Evolutionary conservation across 1,284 basidiomycete species (phyloP).

Genomic region (Ceratobasidium sp.): DNA sequence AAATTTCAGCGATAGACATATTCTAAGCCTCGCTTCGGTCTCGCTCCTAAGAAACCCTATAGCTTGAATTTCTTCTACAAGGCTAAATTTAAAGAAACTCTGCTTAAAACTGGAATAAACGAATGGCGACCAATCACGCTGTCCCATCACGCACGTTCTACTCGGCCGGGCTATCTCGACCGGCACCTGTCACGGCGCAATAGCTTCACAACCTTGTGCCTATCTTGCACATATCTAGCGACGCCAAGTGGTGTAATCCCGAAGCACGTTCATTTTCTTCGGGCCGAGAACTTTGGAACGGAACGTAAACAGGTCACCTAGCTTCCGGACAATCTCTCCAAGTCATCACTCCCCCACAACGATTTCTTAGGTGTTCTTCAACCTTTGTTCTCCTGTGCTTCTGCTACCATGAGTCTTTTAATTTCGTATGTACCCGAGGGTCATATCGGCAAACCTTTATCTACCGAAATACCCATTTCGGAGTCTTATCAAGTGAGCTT

Average conservation of each 20-base stretch:
- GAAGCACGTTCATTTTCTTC: not conserved
- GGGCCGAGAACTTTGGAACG: not conserved
- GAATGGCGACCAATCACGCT: slow-evolving; percentile 16
- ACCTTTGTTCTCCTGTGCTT: not conserved
- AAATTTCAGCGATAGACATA: too few species aligned
- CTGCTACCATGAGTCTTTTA: slow-evolving; percentile 29
- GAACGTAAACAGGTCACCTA: not conserved
- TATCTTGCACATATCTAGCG: not conserved
- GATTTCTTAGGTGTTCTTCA: not conserved
- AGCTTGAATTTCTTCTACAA: too few species aligned
- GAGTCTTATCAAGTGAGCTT: slow-evolving; percentile 32
- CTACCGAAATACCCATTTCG: not conserved
- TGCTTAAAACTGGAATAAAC: too few species aligned
- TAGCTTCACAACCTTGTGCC: not conserved
- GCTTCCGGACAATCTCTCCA: not conserved
- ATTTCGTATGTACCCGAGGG: slow-evolving; percentile 28
- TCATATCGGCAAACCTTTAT: not conserved
- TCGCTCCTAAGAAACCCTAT: too few species aligned
- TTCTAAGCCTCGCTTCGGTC: too few species aligned
- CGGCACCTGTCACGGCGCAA: not conserved
- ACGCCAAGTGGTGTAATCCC: not conserved
- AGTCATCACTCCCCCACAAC: not conserved
- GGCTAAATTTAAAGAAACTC: too few species aligned
- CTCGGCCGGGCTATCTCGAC: not conserved
- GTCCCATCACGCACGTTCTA: slow-evolving; percentile 26